Conservation (phyloP, 805 yeast genomes). For the Yamadazyma sp. region DNA sequence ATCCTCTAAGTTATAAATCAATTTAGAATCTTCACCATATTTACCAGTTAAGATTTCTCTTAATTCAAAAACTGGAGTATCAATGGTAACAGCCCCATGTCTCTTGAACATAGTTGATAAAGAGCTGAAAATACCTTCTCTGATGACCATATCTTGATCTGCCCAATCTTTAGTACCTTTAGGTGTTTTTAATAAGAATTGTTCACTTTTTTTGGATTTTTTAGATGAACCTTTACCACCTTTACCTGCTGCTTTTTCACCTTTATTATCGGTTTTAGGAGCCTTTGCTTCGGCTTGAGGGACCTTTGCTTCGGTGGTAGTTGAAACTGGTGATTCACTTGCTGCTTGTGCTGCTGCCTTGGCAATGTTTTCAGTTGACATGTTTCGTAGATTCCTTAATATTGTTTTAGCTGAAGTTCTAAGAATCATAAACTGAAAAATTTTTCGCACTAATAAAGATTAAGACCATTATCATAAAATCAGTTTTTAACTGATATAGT, state of each 20-base stretch:
- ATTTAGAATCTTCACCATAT: constrained; percentile 97
- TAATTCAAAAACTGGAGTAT: constrained; percentile 96
- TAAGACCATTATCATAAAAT: too few species aligned
- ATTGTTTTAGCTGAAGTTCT: too few species aligned
- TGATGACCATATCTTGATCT: constrained; percentile 93
- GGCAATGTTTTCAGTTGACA: constrained; percentile 13
- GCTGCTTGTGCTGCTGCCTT: background rate
- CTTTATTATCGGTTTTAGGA: background rate
- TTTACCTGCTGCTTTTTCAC: background rate
- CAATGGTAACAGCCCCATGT: constrained; percentile 98
- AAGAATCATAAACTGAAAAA: too few species aligned
- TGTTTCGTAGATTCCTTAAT: constrained; percentile 13
- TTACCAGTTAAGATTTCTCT: constrained; percentile 95
- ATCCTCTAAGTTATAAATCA: constrained; percentile 93
- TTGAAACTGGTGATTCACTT: background rate
- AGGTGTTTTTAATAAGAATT: constrained; percentile 86
- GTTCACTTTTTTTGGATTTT: constrained; percentile 30
- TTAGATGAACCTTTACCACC: constrained; percentile 3
- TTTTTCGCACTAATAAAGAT: too few species aligned
- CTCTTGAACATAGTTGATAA: constrained; percentile 77
- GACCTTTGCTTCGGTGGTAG: too few species aligned
- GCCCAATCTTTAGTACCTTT: constrained; percentile 99
- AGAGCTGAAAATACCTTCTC: constrained; percentile 80
- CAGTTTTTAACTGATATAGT: too few species aligned
- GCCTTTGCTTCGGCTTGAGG: background rate